Evolutionary conservation across 225 moss, liverwort and hornwort genomes (phyloP).

Genomic region (Marchantia paleacea): DNA sequence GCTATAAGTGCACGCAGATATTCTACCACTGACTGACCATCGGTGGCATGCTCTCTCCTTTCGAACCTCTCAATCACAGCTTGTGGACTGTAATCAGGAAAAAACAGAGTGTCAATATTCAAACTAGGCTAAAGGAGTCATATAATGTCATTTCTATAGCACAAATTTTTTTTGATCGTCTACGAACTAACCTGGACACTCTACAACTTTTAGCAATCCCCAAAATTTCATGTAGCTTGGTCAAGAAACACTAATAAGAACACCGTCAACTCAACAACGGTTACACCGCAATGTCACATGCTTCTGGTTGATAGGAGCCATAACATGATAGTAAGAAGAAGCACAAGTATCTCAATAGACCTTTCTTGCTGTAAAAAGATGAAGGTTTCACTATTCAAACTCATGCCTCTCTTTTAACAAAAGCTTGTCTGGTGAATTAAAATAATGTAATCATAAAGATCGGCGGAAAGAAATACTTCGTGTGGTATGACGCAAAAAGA

Average conservation of each 20-base stretch:
- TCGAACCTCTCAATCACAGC: constrained; percentile 98
- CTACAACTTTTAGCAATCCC: background rate
- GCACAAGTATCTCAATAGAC: background rate
- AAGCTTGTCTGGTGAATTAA: no score
- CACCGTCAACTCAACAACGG: background rate
- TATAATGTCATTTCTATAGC: background rate
- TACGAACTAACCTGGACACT: background rate
- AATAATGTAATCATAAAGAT: no score
- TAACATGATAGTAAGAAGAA: no score
- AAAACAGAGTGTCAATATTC: background rate
- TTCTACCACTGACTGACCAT: constrained; percentile 88
- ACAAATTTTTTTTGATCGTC: no score
- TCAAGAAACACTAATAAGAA: background rate
- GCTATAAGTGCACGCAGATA: constrained; percentile 95
- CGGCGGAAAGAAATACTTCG: no score
- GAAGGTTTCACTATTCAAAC: background rate
- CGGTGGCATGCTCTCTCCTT: constrained; percentile 84
- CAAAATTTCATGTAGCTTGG: background rate
- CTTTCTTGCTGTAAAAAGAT: background rate
- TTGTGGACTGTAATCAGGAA: constrained; percentile 70
- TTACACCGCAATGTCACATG: background rate
- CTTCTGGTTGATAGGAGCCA: no score
- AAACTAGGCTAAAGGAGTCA: background rate
- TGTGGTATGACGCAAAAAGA: no score
- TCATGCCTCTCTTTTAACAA: background rate